Conservation (phyloP, 2,329 filamentous ascomycete genomes). For the Penicillium janthinellum region DNA sequence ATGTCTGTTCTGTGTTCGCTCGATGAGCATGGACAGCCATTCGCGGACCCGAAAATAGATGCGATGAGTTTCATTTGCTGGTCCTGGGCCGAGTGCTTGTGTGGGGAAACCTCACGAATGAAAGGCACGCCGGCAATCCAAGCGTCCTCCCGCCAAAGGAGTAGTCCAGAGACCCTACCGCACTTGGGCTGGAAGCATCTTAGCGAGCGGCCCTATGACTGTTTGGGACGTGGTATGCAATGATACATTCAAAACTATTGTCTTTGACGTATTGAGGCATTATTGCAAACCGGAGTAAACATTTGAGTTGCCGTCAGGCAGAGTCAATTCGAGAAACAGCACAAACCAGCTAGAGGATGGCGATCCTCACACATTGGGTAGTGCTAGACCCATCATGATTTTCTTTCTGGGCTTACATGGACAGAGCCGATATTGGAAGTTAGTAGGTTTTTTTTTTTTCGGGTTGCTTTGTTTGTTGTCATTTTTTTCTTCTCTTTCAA, state of each 20-base stretch:
- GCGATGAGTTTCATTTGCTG: conserved; percentile 18
- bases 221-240: not conserved
- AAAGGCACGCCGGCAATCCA: conserved; percentile 3
- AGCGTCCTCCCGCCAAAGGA: not conserved
- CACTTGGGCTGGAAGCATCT: not conserved
- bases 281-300: not conserved
- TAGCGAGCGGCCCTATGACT: not conserved
- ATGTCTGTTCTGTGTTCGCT: not conserved
- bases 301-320: not conserved
- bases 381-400: not conserved
- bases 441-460: not conserved
- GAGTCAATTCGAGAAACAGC: not conserved
- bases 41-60: conserved; percentile 2
- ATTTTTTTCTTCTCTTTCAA: not conserved
- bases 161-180: conserved; percentile 5
- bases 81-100: conserved; percentile 4
- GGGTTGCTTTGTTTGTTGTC: not conserved
- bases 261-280: not conserved
- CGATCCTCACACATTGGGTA: conserved; percentile 6
- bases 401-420: not conserved
- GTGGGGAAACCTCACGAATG: conserved; percentile 30
- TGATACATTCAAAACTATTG: not conserved
- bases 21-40: not conserved
- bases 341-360: not conserved
- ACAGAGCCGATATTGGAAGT: not conserved